Conservation (phyloP, 129 eudicot genomes). For the Lactuca saligna region DNA sequence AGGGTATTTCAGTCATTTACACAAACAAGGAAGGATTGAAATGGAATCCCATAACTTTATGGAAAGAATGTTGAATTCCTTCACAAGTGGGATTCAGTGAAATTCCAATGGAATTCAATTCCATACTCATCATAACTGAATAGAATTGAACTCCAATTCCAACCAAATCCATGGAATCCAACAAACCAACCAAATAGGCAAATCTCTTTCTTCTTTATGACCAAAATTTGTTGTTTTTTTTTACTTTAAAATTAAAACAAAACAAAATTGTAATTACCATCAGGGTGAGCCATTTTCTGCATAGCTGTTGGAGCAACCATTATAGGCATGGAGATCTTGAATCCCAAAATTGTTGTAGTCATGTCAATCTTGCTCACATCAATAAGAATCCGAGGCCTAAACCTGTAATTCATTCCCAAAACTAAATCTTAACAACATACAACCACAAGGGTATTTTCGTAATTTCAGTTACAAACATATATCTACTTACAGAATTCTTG, state of each 20-base stretch:
- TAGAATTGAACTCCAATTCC: too few species aligned
- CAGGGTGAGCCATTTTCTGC: slow-evolving; percentile 99
- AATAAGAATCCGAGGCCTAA: slow-evolving; percentile 88
- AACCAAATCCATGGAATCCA: too few species aligned
- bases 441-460: neutral
- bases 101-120: too few species aligned
- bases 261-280: slow-evolving; percentile 44
- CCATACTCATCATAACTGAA: too few species aligned
- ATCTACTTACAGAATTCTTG: slow-evolving; percentile 71
- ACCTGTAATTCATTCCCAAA: slow-evolving; percentile 41
- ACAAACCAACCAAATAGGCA: neutral
- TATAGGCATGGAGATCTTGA: slow-evolving; percentile 86
- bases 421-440: neutral
- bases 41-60: neutral
- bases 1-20: neutral
- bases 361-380: slow-evolving; percentile 93
- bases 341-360: slow-evolving; percentile 82
- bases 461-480: neutral
- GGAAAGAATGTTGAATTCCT: too few species aligned
- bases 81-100: too few species aligned
- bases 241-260: neutral
- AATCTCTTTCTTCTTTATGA: neutral
- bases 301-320: slow-evolving; percentile 94
- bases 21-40: too few species aligned
- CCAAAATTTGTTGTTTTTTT: neutral